phyloP scores from a whole-genome alignment of 345 rosid genomes.

The Eucalyptus erythrocorys region DNA sequence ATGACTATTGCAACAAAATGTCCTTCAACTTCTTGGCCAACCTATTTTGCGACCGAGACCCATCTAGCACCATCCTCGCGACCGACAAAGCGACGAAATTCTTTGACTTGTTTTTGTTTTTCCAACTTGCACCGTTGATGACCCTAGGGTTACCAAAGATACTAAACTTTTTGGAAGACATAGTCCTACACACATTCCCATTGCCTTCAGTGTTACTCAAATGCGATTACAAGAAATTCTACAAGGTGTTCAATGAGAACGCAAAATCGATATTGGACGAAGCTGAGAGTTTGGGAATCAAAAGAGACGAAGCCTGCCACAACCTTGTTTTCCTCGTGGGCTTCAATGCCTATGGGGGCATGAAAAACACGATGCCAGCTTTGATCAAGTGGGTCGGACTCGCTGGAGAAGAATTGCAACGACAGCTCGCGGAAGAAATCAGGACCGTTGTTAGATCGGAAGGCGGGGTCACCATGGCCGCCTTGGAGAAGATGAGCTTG shows the following conservation, averaged over 20 bases:
- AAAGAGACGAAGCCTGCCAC: slow-evolving; percentile 9
- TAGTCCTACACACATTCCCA: slow-evolving; percentile 5
- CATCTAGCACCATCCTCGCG: slow-evolving; percentile 6
- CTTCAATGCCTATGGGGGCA: slow-evolving; percentile 12
- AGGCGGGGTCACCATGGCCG: neutral
- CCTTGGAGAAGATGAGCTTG: slow-evolving; percentile 6
- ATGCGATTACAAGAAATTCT: neutral
- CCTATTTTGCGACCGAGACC: slow-evolving; percentile 3
- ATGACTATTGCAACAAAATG: neutral
- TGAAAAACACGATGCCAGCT: neutral
- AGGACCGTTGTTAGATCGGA: neutral
- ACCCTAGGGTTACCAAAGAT: slow-evolving; percentile 5
- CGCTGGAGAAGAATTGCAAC: slow-evolving; percentile 1
- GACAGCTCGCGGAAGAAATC: neutral
- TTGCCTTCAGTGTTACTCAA: neutral
- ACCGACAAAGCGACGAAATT: neutral
- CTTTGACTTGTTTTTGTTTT: neutral
- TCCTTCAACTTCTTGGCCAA: slow-evolving; percentile 7
- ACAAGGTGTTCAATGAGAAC: neutral
- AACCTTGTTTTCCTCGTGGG: slow-evolving; percentile 4
- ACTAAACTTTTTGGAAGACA: slow-evolving; percentile 1
- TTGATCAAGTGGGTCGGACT: slow-evolving; percentile 4
- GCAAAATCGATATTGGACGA: neutral
- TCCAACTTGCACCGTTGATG: slow-evolving; percentile 12
- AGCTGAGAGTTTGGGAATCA: slow-evolving; percentile 6